These are phyloP conservation scores for Neofusicoccum kwambonambiense DNA, from an alignment of 2,329 filamentous ascomycete species.

Conservation along the genomic window DNA sequence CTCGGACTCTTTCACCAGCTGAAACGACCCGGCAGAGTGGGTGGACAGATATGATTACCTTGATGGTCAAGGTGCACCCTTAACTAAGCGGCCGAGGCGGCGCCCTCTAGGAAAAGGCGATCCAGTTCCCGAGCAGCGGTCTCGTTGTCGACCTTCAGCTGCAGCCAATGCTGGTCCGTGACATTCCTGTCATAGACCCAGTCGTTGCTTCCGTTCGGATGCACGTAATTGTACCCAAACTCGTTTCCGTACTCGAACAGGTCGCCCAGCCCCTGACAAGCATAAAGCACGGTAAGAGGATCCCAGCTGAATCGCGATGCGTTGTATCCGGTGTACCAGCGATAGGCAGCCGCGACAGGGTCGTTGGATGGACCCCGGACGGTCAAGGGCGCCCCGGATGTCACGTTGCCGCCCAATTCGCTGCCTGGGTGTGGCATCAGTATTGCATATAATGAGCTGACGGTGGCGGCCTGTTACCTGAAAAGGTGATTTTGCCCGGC, in stretches of 20 bases:
- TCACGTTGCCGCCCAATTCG: slow-evolving; percentile 46
- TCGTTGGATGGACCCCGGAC: slow-evolving; percentile 22
- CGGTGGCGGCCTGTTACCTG: not conserved
- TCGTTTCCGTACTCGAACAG: slow-evolving; percentile 40
- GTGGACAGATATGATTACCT: not conserved
- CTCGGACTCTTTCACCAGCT: not conserved
- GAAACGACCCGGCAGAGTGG: not conserved
- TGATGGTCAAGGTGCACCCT: not conserved
- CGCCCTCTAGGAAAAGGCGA: slow-evolving; percentile 29
- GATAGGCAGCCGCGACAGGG: slow-evolving; percentile 25
- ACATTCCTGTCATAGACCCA: slow-evolving; percentile 42
- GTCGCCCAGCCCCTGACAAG: slow-evolving; percentile 26
- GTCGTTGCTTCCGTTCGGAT: slow-evolving; percentile 42
- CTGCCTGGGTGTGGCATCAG: slow-evolving; percentile 30
- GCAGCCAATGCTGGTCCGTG: slow-evolving; percentile 44
- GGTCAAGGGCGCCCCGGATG: slow-evolving; percentile 41
- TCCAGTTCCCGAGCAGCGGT: slow-evolving; percentile 33
- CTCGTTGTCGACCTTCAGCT: slow-evolving; percentile 32
- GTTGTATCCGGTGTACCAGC: slow-evolving; percentile 28
- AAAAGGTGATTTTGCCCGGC: slow-evolving; percentile 41
- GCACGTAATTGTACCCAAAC: slow-evolving; percentile 44
- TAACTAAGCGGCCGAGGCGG: slow-evolving; percentile 12
- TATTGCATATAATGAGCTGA: not conserved
- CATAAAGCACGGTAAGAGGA: slow-evolving; percentile 27
- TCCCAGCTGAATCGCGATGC: slow-evolving; percentile 26